A percentile compares a stretch with the other conserved stretches of the same genome.
These are phyloP conservation scores for Verticillium isaacii DNA, from an alignment of 2,329 filamentous ascomycete species.

Conservation along the genomic window DNA sequence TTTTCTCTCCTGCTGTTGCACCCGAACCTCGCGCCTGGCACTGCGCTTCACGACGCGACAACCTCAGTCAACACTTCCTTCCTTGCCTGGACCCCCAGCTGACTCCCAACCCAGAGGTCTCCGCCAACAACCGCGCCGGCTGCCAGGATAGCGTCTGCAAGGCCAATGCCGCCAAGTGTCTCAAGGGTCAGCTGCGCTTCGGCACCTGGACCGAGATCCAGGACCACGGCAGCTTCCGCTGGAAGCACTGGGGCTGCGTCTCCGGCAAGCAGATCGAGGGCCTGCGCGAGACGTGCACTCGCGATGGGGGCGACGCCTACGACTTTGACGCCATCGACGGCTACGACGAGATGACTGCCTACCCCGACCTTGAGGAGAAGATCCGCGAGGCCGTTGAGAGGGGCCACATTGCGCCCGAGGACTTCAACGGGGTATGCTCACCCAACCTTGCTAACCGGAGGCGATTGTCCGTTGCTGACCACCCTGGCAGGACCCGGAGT, in stretches of 20 bases:
- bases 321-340: conserved; percentile 71
- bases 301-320: conserved; percentile 36
- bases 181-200: conserved; percentile 73
- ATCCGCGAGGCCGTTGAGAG: conserved; percentile 66
- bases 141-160: conserved; percentile 76
- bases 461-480: neutral
- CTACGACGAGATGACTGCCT: conserved; percentile 64
- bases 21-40: neutral
- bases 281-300: conserved; percentile 48
- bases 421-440: conserved; percentile 78
- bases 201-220: conserved; percentile 65
- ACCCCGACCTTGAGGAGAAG: conserved; percentile 66
- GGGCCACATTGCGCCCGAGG: conserved; percentile 77
- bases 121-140: conserved; percentile 65
- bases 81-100: neutral
- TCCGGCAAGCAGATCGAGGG: conserved; percentile 70
- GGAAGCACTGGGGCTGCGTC: conserved; percentile 91
- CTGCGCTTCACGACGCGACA: neutral
- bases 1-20: conserved; percentile 2
- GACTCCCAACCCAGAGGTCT: conserved; percentile 53
- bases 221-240: conserved; percentile 62
- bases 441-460: neutral
- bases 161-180: conserved; percentile 62
- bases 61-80: too few relatives aligned
- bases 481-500: conserved; percentile 60